phyloP scores from a whole-genome alignment of 306 rosid genomes.

The Urtica urens region DNA sequence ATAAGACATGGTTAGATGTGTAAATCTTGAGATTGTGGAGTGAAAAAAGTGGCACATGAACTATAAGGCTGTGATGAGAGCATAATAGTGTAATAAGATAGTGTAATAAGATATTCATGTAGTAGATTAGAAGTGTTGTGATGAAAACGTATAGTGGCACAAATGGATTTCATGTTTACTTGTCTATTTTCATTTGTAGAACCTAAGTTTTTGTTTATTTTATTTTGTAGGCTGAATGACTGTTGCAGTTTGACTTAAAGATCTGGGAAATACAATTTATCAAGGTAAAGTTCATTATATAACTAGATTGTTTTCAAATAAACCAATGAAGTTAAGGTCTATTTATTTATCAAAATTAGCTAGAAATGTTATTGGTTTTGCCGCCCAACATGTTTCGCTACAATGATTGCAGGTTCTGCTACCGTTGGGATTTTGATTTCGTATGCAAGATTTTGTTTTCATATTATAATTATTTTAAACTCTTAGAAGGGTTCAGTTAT shows the following conservation, averaged over 20 bases:
- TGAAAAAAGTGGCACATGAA: too few relatives aligned
- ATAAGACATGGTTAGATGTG: too few relatives aligned
- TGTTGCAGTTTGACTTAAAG: slow-evolving; percentile 15
- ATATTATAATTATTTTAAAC: slow-evolving; percentile 1
- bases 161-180: too few relatives aligned
- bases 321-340: neutral
- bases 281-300: slow-evolving; percentile 41
- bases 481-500: slow-evolving; percentile 17
- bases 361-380: neutral
- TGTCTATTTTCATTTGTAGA: too few relatives aligned
- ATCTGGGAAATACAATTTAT: slow-evolving; percentile 21
- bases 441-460: slow-evolving; percentile 3
- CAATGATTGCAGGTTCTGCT: slow-evolving; percentile 22
- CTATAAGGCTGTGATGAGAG: too few relatives aligned
- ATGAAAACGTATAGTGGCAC: too few relatives aligned
- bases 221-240: slow-evolving; percentile 60
- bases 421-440: slow-evolving; percentile 14
- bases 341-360: neutral
- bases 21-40: too few relatives aligned
- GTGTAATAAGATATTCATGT: too few relatives aligned
- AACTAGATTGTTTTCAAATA: neutral
- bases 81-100: too few relatives aligned
- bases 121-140: too few relatives aligned
- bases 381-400: neutral
- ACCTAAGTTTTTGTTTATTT: too few relatives aligned